phyloP scores from a whole-genome alignment of 2,329 filamentous ascomycete genomes.

The Pestalotiopsis sp. region DNA sequence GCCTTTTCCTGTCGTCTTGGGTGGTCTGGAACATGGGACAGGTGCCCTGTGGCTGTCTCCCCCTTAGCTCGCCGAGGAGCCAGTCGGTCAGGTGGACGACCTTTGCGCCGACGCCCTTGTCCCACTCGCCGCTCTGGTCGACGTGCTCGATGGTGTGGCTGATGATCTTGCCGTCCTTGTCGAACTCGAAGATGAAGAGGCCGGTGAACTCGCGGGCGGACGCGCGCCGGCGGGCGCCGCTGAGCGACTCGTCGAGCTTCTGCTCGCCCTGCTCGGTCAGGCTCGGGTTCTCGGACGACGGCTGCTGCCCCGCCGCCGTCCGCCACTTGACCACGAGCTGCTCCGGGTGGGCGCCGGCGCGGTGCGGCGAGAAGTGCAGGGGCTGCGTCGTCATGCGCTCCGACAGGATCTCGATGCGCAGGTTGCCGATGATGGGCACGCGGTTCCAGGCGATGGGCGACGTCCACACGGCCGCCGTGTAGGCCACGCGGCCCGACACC shows the following conservation, averaged over 20 bases:
- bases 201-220: slow-evolving; percentile 82
- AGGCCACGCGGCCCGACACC: slow-evolving; percentile 89
- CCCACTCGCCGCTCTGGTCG: slow-evolving; percentile 81
- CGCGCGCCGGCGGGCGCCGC: slow-evolving; percentile 50
- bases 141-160: slow-evolving; percentile 95
- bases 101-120: slow-evolving; percentile 76
- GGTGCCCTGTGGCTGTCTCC: slow-evolving; percentile 22
- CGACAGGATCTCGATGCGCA: slow-evolving; percentile 82
- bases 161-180: slow-evolving; percentile 78
- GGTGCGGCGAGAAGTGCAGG: slow-evolving; percentile 47
- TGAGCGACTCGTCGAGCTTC: slow-evolving; percentile 37
- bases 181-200: slow-evolving; percentile 95
- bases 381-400: slow-evolving; percentile 79
- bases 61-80: slow-evolving; percentile 77
- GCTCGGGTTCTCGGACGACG: slow-evolving; percentile 42
- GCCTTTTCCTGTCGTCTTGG: neutral
- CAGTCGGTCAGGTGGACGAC: slow-evolving; percentile 94
- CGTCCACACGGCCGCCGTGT: slow-evolving; percentile 93
- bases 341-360: slow-evolving; percentile 65
- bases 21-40: slow-evolving; percentile 15
- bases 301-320: slow-evolving; percentile 50
- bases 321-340: slow-evolving; percentile 92
- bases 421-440: slow-evolving; percentile 87
- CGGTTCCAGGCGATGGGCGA: slow-evolving; percentile 95
- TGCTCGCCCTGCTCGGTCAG: slow-evolving; percentile 30